Evolutionary conservation across 1,139 yeast genomes (phyloP), one percentile per base, ranked within the genome.

Genomic region (Tardiomyces blankii): DNA sequence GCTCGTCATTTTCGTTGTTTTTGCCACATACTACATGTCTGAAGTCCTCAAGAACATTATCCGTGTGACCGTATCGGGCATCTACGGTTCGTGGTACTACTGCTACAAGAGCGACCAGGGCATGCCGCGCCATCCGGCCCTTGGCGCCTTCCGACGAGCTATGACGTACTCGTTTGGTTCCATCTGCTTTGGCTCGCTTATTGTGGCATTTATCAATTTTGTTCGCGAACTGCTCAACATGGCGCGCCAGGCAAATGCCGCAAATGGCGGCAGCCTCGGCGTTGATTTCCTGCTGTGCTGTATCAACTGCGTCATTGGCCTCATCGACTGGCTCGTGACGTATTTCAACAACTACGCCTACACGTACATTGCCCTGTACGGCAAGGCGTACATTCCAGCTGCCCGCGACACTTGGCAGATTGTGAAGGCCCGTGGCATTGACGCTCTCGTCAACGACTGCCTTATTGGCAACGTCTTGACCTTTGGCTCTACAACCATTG

Each of bases 281-380:
- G 76, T 77, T 14, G 69, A 80, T 54, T 70, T 78, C 1, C 51
- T 13, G 42, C 73, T 70, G 49, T 68, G 78, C 51, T 65, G 76
- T 40, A 66, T 81, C 42, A 87, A 81, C 54, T 74, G 80, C 63
- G 56, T 85, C 40, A 69, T 82, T 43, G 75, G 78, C 11, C 69
- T 83, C 45, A 63, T 88, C 43, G 87, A 86, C 54, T 84, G 95
- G 87, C 59, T 83, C 56, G 84, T 85, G 23, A 74, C 80, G 54
- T 89, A 85, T 70, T 88, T 89, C 68, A 88, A 89, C 67, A 91
- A 84, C 60, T 89, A 87, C 60, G 95, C 96, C 12, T 86, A 84
- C 63, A 82, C 93, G 38, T 87, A 82, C 58, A 74, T 89, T 57
- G 95, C 96, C 0, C 73, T 89, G 40, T 89, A 87, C 62, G 96